phyloP scores from a whole-genome alignment of 345 rosid genomes.

The Corchorus capsularis region DNA sequence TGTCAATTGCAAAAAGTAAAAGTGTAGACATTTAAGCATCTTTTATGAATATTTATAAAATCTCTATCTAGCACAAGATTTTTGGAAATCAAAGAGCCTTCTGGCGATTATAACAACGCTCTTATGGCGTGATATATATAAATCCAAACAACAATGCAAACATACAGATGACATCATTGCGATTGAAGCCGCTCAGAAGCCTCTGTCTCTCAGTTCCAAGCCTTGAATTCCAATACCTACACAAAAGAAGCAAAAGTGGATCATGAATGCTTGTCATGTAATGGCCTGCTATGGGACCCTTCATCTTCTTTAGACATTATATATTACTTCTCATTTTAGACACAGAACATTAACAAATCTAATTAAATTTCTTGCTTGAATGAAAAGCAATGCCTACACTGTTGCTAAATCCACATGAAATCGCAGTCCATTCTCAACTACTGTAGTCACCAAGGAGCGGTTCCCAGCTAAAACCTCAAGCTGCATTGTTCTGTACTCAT shows the following conservation, averaged over 20 bases:
- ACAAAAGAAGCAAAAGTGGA: constrained; percentile 18
- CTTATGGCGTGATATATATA: not conserved
- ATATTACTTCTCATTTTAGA: not conserved
- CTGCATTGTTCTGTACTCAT: constrained; percentile 86
- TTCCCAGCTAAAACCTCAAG: constrained; percentile 96
- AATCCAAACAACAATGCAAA: constrained; percentile 27
- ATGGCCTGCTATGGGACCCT: not conserved
- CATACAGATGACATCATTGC: constrained; percentile 77
- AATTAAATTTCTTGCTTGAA: constrained; percentile 14
- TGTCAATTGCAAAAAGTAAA: constrained; percentile 31
- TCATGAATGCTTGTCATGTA: constrained; percentile 3
- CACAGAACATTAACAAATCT: not conserved
- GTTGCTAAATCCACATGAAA: constrained; percentile 84
- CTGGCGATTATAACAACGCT: not conserved
- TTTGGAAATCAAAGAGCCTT: not conserved
- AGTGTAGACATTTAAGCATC: constrained; percentile 19
- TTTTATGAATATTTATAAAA: not conserved
- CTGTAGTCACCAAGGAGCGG: constrained; percentile 78
- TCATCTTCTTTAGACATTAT: not conserved
- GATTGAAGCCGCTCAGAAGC: constrained; percentile 61
- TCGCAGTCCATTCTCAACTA: constrained; percentile 85
- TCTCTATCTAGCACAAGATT: not conserved
- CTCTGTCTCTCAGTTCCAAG: constrained; percentile 88
- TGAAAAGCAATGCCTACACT: constrained; percentile 55
- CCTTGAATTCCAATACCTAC: constrained; percentile 95